Conservation (phyloP, 148 eudicot species). For the Pharnaceum exiguum region DNA sequence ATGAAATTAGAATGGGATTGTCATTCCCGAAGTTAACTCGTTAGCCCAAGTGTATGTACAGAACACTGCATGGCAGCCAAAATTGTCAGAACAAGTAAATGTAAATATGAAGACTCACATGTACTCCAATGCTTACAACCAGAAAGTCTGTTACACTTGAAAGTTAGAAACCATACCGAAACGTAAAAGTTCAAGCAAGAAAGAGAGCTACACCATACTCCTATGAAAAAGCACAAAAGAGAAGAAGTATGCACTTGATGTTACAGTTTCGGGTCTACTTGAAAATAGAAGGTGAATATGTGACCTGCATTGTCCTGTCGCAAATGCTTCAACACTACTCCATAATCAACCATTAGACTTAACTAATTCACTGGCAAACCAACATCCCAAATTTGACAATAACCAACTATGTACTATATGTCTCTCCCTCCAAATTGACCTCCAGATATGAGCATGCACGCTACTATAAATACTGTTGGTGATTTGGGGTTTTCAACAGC, state of each 20-base stretch:
- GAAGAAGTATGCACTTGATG: not conserved
- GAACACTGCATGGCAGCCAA: no score
- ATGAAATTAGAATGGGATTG: no score
- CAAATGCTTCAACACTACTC: slow-evolving; percentile 44
- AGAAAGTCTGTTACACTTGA: not conserved
- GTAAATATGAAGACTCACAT: no score
- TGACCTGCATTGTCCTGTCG: slow-evolving; percentile 16
- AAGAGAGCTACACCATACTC: not conserved
- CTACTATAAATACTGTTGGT: slow-evolving; percentile 27
- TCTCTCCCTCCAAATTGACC: not conserved
- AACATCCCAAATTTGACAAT: slow-evolving; percentile 24
- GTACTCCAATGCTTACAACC: no score
- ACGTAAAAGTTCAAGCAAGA: not conserved
- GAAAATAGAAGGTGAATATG: slow-evolving; percentile 1
- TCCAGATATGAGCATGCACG: not conserved
- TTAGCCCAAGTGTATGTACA: no score
- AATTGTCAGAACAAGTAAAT: no score
- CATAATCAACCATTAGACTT: slow-evolving; percentile 35
- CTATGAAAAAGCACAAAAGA: not conserved
- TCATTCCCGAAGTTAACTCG: no score
- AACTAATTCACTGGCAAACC: slow-evolving; percentile 36
- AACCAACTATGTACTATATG: slow-evolving; percentile 16
- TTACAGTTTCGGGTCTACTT: not conserved
- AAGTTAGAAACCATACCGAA: not conserved
- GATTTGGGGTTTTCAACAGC: not conserved